These are phyloP conservation scores for Lojkania enalia DNA, from an alignment of 2,329 filamentous ascomycete genomes.

Conservation along the genomic window DNA sequence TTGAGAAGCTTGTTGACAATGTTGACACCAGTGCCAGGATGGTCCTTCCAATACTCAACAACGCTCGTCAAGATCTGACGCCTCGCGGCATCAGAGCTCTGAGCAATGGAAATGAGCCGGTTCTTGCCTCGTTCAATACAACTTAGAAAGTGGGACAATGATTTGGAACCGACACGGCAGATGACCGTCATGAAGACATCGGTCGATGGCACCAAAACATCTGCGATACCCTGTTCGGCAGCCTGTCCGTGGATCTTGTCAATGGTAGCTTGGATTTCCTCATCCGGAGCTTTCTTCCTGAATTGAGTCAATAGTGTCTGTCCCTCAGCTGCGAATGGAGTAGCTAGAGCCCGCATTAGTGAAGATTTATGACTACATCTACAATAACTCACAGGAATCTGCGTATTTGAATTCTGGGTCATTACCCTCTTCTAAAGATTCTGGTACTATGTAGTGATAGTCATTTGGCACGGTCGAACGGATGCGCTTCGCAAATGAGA, in stretches of 20 bases:
- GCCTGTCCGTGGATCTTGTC: conserved; percentile 81
- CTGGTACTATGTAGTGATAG: conserved; percentile 78
- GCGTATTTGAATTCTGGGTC: conserved; percentile 92
- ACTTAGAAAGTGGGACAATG: conserved; percentile 90
- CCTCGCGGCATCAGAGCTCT: conserved; percentile 73
- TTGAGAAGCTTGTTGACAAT: conserved; percentile 97
- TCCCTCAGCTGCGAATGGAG: conserved; percentile 83
- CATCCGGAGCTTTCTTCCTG: conserved; percentile 80
- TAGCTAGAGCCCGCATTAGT: conserved; percentile 54
- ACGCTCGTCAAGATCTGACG: conserved; percentile 89
- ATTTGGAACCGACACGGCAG: conserved; percentile 92
- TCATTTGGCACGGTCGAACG: conserved; percentile 86
- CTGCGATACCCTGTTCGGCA: conserved; percentile 65
- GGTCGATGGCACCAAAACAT: conserved; percentile 82
- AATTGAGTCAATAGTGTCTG: conserved; percentile 78
- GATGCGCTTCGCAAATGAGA: conserved; percentile 95
- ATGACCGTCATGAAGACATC: conserved; percentile 94
- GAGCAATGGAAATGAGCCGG: conserved; percentile 77
- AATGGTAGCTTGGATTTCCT: conserved; percentile 82
- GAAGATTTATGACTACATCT: not conserved
- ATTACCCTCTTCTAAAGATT: conserved; percentile 92
- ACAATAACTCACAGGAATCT: conserved; percentile 64
- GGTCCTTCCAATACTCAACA: conserved; percentile 89
- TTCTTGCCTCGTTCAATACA: conserved; percentile 96
- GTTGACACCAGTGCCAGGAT: conserved; percentile 87